These are phyloP conservation scores for Cryptosporidium tyzzeri DNA, from an alignment of 169 alveolate species.

Conservation along the genomic window DNA sequence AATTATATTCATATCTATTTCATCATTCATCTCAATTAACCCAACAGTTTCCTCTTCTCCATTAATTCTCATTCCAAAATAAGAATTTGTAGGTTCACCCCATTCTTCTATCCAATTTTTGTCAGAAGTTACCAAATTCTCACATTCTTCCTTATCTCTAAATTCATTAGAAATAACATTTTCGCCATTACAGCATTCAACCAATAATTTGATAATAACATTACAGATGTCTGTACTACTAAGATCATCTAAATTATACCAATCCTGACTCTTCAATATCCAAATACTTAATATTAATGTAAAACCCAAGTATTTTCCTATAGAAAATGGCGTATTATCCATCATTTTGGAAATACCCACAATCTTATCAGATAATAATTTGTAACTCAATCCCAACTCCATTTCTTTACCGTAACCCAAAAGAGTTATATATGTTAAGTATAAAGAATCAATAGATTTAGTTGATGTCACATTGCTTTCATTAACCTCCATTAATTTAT, in stretches of 20 bases:
- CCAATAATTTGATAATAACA: slow-evolving; percentile 3
- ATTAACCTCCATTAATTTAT: slow-evolving; percentile 11
- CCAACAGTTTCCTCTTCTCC: background rate
- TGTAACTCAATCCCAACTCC: slow-evolving; percentile 5
- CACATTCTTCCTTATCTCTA: background rate
- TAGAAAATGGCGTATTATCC: slow-evolving; percentile 24
- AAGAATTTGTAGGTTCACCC: background rate
- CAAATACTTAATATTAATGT: slow-evolving; percentile 36
- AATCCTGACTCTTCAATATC: slow-evolving; percentile 33
- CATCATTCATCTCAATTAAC: background rate
- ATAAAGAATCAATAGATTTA: slow-evolving; percentile 36
- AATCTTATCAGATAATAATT: slow-evolving; percentile 37
- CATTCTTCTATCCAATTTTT: slow-evolving; percentile 2
- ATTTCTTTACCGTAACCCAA: background rate
- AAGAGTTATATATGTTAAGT: slow-evolving; percentile 7
- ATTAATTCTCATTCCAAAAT: background rate
- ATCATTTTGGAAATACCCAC: slow-evolving; percentile 19
- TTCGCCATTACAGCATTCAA: background rate
- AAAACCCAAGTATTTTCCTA: slow-evolving; percentile 29
- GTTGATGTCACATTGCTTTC: background rate
- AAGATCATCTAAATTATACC: slow-evolving; percentile 58
- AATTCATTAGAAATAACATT: background rate
- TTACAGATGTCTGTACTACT: slow-evolving; percentile 28
- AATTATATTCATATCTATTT: background rate
- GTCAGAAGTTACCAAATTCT: background rate